Base-by-base conservation (phyloP, 1,139 yeast species). In the Spathaspora sp. region DNA sequence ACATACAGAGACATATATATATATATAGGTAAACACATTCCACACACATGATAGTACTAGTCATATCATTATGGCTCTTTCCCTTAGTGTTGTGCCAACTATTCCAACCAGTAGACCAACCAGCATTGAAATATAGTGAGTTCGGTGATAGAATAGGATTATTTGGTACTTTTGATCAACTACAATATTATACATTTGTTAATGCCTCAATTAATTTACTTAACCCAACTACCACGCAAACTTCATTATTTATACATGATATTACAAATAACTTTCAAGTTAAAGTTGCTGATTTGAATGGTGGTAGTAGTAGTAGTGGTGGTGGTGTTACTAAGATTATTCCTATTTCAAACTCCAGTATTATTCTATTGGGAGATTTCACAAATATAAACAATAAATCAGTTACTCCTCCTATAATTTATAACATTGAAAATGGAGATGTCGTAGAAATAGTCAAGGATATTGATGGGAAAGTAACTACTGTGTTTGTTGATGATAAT, bases 121-220 rank as follows among this genome's bases (percentile, higher is more conserved):
- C 79, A 2, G 55, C 51, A 7, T 53, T 75, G 24, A 58, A 70
- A 45, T 72, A 64, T 47, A 48, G 54, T 20, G 53, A 56, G 39
- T 47, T 71, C 36, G 77, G 81, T 29, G 66, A 70, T 16, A 58
- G 71, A 47, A 65, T 89, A 43, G 84, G 86, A 5, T 56, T 88
- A 15, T 74, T 86, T 43, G 97, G 96, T 8, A 67, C 74, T 38
- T 86, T 81, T 55, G 78, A 80, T 49, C 82, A 85, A 13, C 60
- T 86, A 25, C 78, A 93, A 1, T 69, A 74, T 44, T 84, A 84
- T 63, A 58, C 71, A 33, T 82, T 76, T 54, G 58, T 64, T 26
- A 88, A 88, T 46, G 84, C 68, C 37, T 64, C 76, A 17, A 50
- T n/a, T 44, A 48, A 27, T 43, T 43, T 39, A 47, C 47, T 24